Percentiles rank a stretch among this genome's conserved stretches.
Evolutionary conservation across 2,329 filamentous ascomycete species (phyloP).

Genomic region (Pestalotiopsis fici): DNA sequence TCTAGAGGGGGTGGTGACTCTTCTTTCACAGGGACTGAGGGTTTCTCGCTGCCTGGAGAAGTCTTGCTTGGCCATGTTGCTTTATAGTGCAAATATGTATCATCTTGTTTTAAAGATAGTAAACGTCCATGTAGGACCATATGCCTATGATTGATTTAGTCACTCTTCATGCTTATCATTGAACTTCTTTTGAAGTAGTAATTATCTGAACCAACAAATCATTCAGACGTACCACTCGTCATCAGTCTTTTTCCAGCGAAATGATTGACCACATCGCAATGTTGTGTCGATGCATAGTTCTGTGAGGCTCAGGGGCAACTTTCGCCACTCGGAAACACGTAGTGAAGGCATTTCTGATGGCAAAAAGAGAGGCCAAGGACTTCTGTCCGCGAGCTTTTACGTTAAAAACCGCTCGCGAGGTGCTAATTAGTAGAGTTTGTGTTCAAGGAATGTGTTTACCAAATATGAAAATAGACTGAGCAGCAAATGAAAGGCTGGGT

Average conservation of each 20-base stretch:
- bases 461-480: background rate
- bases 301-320: constrained; percentile 76
- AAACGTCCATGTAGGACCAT: constrained; percentile 86
- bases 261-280: constrained; percentile 92
- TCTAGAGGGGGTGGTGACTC: constrained; percentile 15
- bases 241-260: constrained; percentile 86
- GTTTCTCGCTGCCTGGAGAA: background rate
- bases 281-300: constrained; percentile 96
- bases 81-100: constrained; percentile 76
- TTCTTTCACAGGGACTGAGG: constrained; percentile 25
- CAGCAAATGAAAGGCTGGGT: background rate
- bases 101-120: constrained; percentile 81
- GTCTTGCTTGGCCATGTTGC: constrained; percentile 52
- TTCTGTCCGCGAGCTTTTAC: background rate
- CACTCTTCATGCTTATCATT: background rate
- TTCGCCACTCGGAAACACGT: constrained; percentile 78
- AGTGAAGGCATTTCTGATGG: constrained; percentile 34
- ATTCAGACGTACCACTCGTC: constrained; percentile 71
- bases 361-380: background rate
- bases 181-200: background rate
- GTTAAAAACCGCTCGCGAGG: background rate
- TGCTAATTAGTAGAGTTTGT: background rate
- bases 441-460: background rate
- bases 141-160: constrained; percentile 51
- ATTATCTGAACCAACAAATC: background rate